phyloP scores from a whole-genome alignment of 2,329 filamentous ascomycete genomes.

The Arachnomyces sp. region DNA sequence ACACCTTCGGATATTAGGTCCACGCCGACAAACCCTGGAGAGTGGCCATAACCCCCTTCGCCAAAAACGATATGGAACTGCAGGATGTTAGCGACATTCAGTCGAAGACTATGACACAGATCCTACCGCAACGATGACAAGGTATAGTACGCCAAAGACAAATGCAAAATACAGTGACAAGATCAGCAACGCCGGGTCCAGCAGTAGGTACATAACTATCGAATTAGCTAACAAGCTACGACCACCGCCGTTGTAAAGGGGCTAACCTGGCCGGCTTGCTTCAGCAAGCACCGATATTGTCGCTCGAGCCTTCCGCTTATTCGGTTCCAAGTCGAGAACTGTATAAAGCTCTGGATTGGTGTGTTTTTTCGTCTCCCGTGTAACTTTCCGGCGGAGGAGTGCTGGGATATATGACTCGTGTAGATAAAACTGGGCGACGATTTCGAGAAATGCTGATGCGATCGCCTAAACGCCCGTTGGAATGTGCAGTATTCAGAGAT shows the following conservation, averaged over 20 bases:
- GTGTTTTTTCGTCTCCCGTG: not conserved
- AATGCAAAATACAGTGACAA: constrained; percentile 3
- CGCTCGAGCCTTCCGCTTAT: too few species aligned
- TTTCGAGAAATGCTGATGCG: constrained; percentile 1
- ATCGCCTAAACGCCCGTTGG: not conserved
- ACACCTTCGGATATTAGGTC: constrained; percentile 3
- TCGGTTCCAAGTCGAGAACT: not conserved
- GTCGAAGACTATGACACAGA: not conserved
- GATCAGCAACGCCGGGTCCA: constrained; percentile 2
- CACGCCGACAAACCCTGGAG: constrained; percentile 2
- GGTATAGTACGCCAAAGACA: constrained; percentile 5
- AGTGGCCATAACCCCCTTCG: constrained; percentile 3
- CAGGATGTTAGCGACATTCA: not conserved
- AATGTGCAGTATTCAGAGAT: not conserved
- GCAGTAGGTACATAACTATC: constrained; percentile 1
- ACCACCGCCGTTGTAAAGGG: not conserved
- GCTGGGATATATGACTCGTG: constrained; percentile 2
- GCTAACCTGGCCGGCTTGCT: constrained; percentile 1
- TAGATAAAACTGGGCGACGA: not conserved
- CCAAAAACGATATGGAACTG: constrained; percentile 3
- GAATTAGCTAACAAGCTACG: too few species aligned
- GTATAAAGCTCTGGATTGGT: constrained; percentile 3
- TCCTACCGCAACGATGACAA: constrained; percentile 3
- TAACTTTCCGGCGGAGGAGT: constrained; percentile 4
- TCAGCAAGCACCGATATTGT: not conserved